Evolutionary conservation across 169 alveolate species (phyloP).

Genomic region (Plasmodium ovale): DNA sequence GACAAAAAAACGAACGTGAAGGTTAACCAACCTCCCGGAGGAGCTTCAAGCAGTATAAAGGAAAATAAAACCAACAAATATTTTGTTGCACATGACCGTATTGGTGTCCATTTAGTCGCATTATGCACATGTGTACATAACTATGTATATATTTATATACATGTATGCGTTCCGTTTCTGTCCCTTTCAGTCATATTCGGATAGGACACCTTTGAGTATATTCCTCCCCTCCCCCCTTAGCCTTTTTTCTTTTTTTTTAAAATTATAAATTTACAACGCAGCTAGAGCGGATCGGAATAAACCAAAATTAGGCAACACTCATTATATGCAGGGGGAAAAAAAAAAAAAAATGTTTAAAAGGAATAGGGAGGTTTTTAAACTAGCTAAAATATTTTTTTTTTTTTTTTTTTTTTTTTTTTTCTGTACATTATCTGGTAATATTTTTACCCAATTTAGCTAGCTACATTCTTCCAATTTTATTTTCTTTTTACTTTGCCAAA

Average conservation of each 20-base stretch:
- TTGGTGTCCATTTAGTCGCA: slow-evolving; percentile 24
- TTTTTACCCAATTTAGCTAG: slow-evolving; percentile 10
- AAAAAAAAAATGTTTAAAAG: background rate
- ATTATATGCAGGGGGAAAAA: too few relatives aligned
- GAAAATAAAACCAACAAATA: background rate
- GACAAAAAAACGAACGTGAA: slow-evolving; percentile 66
- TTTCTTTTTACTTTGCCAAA: background rate
- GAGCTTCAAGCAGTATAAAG: slow-evolving; percentile 82
- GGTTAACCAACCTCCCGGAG: slow-evolving; percentile 84
- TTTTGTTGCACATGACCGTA: too few relatives aligned
- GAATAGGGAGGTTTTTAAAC: background rate
- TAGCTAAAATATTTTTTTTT: background rate
- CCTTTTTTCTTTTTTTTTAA: background rate
- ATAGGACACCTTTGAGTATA: background rate
- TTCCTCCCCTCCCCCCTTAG: background rate
- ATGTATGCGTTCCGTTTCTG: background rate
- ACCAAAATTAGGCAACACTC: background rate
- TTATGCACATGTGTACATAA: background rate
- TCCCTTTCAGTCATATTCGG: background rate
- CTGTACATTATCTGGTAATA: slow-evolving; percentile 31
- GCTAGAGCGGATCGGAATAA: slow-evolving; percentile 3
- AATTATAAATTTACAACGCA: background rate
- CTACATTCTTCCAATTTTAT: too few relatives aligned
- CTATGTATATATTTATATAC: background rate
- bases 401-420: slow-evolving; percentile 35